Conservation (phyloP, 495 filamentous ascomycete species). For the Daldinia decipiens region DNA sequence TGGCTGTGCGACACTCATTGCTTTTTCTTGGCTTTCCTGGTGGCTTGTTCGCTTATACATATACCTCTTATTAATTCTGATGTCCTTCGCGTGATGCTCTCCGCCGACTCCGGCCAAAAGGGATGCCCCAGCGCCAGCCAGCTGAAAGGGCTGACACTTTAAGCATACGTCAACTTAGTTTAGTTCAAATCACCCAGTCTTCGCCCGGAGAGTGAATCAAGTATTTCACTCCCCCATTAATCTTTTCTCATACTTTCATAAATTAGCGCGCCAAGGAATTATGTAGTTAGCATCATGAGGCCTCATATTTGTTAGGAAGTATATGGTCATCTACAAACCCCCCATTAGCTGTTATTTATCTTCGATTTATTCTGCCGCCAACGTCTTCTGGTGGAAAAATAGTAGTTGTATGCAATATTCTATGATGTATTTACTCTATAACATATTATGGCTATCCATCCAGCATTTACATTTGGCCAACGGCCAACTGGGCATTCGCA, state of each 20-base stretch:
- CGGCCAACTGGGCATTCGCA: background rate
- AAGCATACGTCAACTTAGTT: background rate
- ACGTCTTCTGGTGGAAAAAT: background rate
- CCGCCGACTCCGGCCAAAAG: background rate
- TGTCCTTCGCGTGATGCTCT: background rate
- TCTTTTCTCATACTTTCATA: background rate
- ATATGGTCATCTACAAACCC: background rate
- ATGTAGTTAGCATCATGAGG: background rate
- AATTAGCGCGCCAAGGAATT: background rate
- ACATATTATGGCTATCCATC: background rate
- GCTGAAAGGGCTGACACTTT: background rate
- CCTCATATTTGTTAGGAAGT: background rate
- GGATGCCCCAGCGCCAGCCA: background rate
- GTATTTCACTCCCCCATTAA: background rate
- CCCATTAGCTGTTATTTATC: background rate
- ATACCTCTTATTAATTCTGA: background rate
- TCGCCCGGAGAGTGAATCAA: background rate
- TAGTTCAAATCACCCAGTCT: background rate
- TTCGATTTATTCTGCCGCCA: background rate
- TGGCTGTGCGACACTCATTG: slow-evolving; percentile 1
- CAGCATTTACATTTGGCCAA: background rate
- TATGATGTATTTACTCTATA: background rate
- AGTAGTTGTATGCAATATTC: background rate
- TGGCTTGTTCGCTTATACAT: background rate
- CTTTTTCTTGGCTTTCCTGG: background rate